phyloP scores from a whole-genome alignment of 768 basidiomycete species.

The Amanita subjunquillea region DNA sequence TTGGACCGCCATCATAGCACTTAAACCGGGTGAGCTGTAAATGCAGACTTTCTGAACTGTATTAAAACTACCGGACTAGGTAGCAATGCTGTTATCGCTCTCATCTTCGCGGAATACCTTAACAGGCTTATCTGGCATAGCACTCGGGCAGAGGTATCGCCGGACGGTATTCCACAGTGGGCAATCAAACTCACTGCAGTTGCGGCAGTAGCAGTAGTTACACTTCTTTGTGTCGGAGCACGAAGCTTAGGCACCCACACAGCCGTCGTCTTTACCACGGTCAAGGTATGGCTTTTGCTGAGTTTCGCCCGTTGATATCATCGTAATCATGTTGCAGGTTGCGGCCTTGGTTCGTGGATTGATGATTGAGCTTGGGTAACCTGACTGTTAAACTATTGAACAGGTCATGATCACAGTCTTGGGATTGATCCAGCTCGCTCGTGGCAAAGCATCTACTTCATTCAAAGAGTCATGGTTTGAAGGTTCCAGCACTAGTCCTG shows the following conservation, averaged over 20 bases:
- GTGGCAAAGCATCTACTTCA: conserved; percentile 62
- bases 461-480: conserved; percentile 61
- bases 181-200: conserved; percentile 82
- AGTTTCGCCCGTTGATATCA: neutral
- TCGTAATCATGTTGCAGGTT: conserved; percentile 27
- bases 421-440: conserved; percentile 66
- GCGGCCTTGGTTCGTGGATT: conserved; percentile 48
- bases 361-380: neutral
- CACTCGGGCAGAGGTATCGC: conserved; percentile 58
- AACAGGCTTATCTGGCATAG: conserved; percentile 82
- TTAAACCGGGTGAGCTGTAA: conserved; percentile 59
- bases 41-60: neutral
- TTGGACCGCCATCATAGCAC: conserved; percentile 86
- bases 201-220: conserved; percentile 61
- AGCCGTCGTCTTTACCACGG: conserved; percentile 77
- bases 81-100: conserved; percentile 72
- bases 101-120: conserved; percentile 88
- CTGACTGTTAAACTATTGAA: neutral
- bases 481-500: conserved; percentile 68
- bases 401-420: conserved; percentile 67
- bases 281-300: conserved; percentile 49
- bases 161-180: conserved; percentile 80
- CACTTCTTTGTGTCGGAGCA: conserved; percentile 69
- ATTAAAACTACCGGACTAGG: conserved; percentile 27
- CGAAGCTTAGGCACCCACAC: conserved; percentile 70